Percentiles rank a stretch among this genome's conserved stretches.
Evolutionary conservation across 768 basidiomycete species (phyloP).

Genomic region (Leccinum truebloodii): DNA sequence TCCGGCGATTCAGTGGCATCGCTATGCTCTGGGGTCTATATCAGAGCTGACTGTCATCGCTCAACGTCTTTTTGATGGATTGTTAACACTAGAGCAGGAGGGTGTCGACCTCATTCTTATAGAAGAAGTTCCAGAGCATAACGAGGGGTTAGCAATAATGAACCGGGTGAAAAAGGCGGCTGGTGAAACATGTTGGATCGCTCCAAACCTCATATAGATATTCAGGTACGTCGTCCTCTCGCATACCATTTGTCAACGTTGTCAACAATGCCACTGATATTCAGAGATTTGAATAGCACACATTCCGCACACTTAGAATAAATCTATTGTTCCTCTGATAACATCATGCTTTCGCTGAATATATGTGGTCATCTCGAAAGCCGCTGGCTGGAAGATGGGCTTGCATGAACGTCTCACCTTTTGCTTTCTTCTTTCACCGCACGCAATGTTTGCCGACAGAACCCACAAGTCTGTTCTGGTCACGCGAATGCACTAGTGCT

Average conservation of each 20-base stretch:
- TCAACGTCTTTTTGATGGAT: constrained; percentile 81
- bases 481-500: constrained; percentile 1
- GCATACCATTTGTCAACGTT: not conserved
- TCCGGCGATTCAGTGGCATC: constrained; percentile 53
- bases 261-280: not conserved
- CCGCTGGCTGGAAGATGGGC: not conserved
- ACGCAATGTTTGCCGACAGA: constrained; percentile 2
- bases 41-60: constrained; percentile 69
- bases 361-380: not conserved
- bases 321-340: not conserved
- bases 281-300: not conserved
- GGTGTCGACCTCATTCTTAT: constrained; percentile 83
- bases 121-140: constrained; percentile 78
- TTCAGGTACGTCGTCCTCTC: constrained; percentile 16
- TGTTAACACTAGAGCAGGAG: constrained; percentile 74
- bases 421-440: not conserved
- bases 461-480: not conserved
- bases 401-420: not conserved
- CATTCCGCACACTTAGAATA: not conserved
- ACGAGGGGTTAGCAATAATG: constrained; percentile 92
- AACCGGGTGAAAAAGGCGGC: constrained; percentile 92
- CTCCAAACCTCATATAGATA: constrained; percentile 14
- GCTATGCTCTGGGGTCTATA: constrained; percentile 50
- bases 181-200: constrained; percentile 46
- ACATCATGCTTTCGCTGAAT: not conserved